phyloP scores from a whole-genome alignment of 2,329 filamentous ascomycete species.

The Ramichloridium luteum region DNA sequence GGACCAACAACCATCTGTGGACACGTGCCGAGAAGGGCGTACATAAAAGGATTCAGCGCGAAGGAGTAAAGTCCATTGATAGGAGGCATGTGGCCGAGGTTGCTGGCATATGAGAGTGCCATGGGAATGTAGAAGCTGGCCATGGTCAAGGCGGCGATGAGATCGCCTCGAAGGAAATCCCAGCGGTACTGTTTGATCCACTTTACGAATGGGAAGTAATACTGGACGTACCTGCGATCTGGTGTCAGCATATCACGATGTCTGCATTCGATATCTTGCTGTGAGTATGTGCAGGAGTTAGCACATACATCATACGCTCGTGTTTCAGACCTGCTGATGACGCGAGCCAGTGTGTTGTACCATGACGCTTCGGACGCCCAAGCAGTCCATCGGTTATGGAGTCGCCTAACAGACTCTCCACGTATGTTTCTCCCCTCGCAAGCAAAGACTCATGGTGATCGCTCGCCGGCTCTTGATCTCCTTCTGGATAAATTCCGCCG shows the following conservation, averaged over 20 bases:
- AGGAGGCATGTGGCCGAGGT: slow-evolving; percentile 82
- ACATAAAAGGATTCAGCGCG: slow-evolving; percentile 82
- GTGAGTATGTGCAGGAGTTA: background rate
- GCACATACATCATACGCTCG: slow-evolving; percentile 56
- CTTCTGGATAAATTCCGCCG: slow-evolving; percentile 26
- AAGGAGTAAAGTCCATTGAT: slow-evolving; percentile 93
- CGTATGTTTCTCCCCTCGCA: slow-evolving; percentile 1
- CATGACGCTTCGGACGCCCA: slow-evolving; percentile 48
- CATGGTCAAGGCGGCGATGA: slow-evolving; percentile 83
- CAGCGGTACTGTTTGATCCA: slow-evolving; percentile 83
- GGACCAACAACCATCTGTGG: slow-evolving; percentile 90
- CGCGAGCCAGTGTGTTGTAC: slow-evolving; percentile 59
- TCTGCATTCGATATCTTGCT: slow-evolving; percentile 1
- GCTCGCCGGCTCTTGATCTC: slow-evolving; percentile 9
- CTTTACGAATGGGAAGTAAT: slow-evolving; percentile 82
- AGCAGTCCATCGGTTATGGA: slow-evolving; percentile 33
- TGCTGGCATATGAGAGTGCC: slow-evolving; percentile 83
- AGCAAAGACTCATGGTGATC: slow-evolving; percentile 8
- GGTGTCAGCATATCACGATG: too few relatives aligned
- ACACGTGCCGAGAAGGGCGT: slow-evolving; percentile 81
- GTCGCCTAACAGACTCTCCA: slow-evolving; percentile 29
- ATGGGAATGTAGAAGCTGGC: slow-evolving; percentile 98
- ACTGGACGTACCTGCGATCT: slow-evolving; percentile 63
- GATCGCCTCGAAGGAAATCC: slow-evolving; percentile 71
- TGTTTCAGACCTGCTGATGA: slow-evolving; percentile 62